Base-by-base conservation (phyloP, 1,139 yeast genomes). In the Sugiyamaella pinicola region DNA sequence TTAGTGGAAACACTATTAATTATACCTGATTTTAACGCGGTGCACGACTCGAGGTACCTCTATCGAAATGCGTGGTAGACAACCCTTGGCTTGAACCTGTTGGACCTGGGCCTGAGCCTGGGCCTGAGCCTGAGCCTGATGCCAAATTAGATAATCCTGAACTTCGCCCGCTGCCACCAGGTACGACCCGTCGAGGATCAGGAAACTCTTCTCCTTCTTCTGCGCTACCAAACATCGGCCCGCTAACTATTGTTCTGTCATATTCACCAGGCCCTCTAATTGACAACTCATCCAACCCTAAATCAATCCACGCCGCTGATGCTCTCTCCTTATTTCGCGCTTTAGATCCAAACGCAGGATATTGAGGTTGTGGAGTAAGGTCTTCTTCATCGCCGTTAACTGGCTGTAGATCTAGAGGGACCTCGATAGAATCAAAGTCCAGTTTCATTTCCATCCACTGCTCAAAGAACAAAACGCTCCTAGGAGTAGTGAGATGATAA, bases 371-470 rank as follows among this genome's bases (percentile, higher is more conserved):
- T 0, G 73, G 66, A 26, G 63, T 52, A 12, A 64, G 52, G 26
- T 68, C 73, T 34, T 69, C 71, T 41, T 68, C 73, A 34, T 69
- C 73, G 9, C 67, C 66, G 41, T 62, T 64, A 44, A 60, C 54
- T 3, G 73, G 71, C 53, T 62, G 63, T 43, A 62, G 68, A 44
- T 68, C 72, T 7, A 65, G 63, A 8, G 70, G 64, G 13, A 69
- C 64, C 7, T 55, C 55, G 37, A 72, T 65, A 40, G 63, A 67
- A 45, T 71, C 76, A 40, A 31, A 47, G 45, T 67, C 70, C 39
- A 73, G 63, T 45, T 63, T 65, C 48, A 61, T 60, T 38, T 63
- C 53, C 53, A 64, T 64, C 75, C 74, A 72, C 31, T 70, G 68
- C 33, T 67, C 68, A 42, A 66, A 69, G 31, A 64, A 58, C 6